These are phyloP conservation scores for Tolypocladium cylindrosporum DNA, from an alignment of 2,329 filamentous ascomycete species.

Conservation along the genomic window DNA sequence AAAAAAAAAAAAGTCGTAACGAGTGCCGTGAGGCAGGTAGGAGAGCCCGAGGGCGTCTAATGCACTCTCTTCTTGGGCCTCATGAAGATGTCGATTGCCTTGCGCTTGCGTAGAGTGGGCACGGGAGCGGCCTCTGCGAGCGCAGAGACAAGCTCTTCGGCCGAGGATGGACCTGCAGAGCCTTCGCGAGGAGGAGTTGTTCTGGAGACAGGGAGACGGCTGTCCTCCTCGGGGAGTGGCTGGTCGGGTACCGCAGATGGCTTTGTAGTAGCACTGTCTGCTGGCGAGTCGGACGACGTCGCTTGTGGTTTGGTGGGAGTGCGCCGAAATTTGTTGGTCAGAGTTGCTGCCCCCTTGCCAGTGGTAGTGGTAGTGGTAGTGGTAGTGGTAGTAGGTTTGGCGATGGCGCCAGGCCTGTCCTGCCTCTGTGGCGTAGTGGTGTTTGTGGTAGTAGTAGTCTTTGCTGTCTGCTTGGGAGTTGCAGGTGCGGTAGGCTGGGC, in stretches of 20 bases:
- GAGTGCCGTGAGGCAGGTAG: not conserved
- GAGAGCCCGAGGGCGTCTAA: not conserved
- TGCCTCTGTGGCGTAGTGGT: constrained; percentile 9
- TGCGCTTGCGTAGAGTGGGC: constrained; percentile 27
- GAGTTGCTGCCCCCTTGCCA: not conserved
- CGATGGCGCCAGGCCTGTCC: constrained; percentile 3
- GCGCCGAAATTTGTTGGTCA: constrained; percentile 6
- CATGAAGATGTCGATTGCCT: constrained; percentile 41
- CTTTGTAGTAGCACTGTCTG: not conserved
- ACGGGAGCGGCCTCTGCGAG: not conserved
- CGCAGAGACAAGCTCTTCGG: not conserved
- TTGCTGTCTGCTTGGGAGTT: not conserved
- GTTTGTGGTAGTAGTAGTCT: not conserved
- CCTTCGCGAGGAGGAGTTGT: not conserved
- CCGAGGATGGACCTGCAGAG: not conserved
- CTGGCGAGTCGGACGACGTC: not conserved
- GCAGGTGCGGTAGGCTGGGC: not conserved
- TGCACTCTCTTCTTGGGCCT: constrained; percentile 28
- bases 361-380: not conserved
- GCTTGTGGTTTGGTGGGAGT: not conserved
- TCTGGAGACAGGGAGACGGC: not conserved
- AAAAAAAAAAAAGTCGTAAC: not conserved
- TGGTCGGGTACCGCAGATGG: not conserved
- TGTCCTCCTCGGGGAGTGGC: not conserved
- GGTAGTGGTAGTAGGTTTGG: not conserved